Base-by-base conservation (phyloP, 306 rosid species). In the Senna tora region DNA sequence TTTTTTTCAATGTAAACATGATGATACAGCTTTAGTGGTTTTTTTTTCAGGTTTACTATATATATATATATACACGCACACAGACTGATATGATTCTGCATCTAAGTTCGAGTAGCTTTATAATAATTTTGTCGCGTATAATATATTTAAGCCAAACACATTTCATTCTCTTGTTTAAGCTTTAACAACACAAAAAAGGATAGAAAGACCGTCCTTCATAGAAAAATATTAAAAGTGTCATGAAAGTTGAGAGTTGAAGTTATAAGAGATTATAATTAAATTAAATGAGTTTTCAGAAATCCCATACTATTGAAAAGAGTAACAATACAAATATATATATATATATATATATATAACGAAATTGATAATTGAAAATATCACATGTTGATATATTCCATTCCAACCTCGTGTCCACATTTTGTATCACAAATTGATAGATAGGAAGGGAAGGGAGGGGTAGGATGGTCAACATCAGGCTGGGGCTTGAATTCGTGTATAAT, bases 1-100 rank as follows among this genome's bases (percentile, higher is more conserved):
- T 19, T 17, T 19, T 19, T 34, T 28, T 12, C 9, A 8, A n/a
- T 58, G 43, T 58, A 30, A 13, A 58, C 36, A 36, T 19, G 50
- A 38, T 17, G 25, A 59, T 13, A n/a, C 15, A 59, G 45, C 14
- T 34, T 77, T 69, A 13, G 59, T 30, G 19, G 38, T 50, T 45
- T 45, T 49, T 49, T 6, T 43, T 2, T 10, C 0, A 43, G 6
- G 20, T n/a, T 49, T 49, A 16, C 53, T 9, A 6, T 25, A 25
- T 3, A 25, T 25, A 25, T 25, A 25, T 25, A 25, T n/a, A 25
- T 25, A 25, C 30, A 25, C 15, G 15, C 1, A 5, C 7, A 46
- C 9, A n/a, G 15, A 5, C 52, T 14, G 19, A n/a, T n/a, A n/a
- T 46, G 16, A 2, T 1, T n/a, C 6, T 45, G 50, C 50, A 45